Evolutionary conservation across 257 asterid species (phyloP), one percentile per base, ranked within the genome.

Genomic region (Schizonepeta tenuifolia): DNA sequence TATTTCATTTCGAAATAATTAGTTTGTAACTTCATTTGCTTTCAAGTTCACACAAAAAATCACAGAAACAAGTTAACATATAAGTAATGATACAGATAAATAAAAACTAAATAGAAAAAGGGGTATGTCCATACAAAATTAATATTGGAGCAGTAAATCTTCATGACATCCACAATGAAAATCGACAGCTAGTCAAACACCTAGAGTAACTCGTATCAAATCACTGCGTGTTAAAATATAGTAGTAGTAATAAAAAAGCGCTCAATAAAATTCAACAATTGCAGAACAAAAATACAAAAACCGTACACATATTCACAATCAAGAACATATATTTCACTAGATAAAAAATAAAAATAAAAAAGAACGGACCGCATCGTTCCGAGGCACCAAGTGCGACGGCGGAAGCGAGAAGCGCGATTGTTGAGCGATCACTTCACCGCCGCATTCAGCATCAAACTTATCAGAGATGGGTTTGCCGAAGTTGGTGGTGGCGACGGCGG

Each of bases 291-390:
- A 24, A 50, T 3, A 8, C 36, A 10, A 24, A 47, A 8, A 49
- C 22, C 75, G 7, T 3, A 71, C n/a, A 36, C 65, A 38, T 21
- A 54, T 49, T 20, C 62, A 62, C 8, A 17, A 17, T 1, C 26
- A 43, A 54, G 10, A 54, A n/a, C 40, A 15, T 0, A 47, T 47
- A 5, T 47, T 47, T 47, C 21, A 13, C 17, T 44, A 18, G n/a
- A n/a, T n/a, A n/a, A n/a, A 18, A 77, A 35, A 28, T 41, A 49
- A 49, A 40, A 21, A 60, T 40, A 41, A 13, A 35, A 65, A 17
- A 6, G 17, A 15, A 63, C 81, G 51, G 72, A 83, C 87, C 78
- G 56, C 49, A 67, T 53, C 31, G 60, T 21, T 78, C 67, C 13
- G 77, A 41, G 63, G 64, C 77, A 44, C 58, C 36, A 61, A 28